Conservation (phyloP, 176 grass and related monocot species). For the Cymbopogon citratus region DNA sequence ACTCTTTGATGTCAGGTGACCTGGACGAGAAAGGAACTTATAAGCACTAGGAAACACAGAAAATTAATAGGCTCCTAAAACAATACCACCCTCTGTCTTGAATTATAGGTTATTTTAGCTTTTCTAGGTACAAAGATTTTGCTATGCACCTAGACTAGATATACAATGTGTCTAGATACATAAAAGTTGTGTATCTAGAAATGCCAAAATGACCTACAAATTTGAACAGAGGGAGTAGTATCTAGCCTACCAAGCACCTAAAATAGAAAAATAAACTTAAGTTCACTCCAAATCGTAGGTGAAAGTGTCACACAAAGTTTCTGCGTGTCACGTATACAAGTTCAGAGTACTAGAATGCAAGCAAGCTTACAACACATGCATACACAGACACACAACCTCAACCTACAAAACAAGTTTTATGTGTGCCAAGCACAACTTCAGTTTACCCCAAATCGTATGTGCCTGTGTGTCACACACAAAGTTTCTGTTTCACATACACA, state of each 20-base stretch:
- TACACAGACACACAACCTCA: not conserved
- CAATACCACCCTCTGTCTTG: not conserved
- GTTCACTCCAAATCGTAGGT: not conserved
- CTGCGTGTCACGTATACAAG: not conserved
- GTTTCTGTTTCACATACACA: no score
- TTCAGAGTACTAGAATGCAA: not conserved
- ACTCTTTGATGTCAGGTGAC: slow-evolving; percentile 82
- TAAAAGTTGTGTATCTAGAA: not conserved
- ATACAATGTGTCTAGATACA: not conserved
- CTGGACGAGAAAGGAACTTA: slow-evolving; percentile 30
- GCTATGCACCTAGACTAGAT: not conserved
- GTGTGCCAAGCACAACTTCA: not conserved
- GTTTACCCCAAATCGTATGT: no score
- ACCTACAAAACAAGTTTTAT: not conserved
- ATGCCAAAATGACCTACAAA: not conserved
- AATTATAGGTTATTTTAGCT: not conserved
- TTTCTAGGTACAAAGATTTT: not conserved
- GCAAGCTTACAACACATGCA: not conserved
- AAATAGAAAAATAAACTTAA: not conserved
- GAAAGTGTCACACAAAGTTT: not conserved
- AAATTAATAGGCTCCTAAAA: not conserved
- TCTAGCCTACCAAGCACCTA: not conserved
- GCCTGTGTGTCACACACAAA: no score
- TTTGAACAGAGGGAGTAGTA: not conserved
- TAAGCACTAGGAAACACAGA: slow-evolving; percentile 11